These are phyloP conservation scores for Berkeleyomyces rouxiae DNA, from an alignment of 2,329 filamentous ascomycete genomes.

Conservation along the genomic window DNA sequence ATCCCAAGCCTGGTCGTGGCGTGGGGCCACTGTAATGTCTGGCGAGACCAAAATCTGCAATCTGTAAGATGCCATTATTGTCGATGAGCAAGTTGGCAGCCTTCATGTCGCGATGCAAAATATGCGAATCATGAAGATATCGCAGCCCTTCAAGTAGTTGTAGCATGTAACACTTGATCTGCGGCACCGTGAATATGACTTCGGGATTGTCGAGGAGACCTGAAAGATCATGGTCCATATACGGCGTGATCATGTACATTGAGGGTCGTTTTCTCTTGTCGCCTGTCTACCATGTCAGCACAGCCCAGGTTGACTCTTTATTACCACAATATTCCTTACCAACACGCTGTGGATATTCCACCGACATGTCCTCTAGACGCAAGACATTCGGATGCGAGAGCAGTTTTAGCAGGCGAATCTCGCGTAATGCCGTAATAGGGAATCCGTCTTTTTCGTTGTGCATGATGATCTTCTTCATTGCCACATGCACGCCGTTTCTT, in stretches of 20 bases:
- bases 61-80: slow-evolving; percentile 83
- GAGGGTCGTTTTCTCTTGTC: slow-evolving; percentile 69
- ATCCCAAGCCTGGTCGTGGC: slow-evolving; percentile 59
- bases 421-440: slow-evolving; percentile 91
- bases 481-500: slow-evolving; percentile 58
- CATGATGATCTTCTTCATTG: slow-evolving; percentile 97
- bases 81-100: slow-evolving; percentile 94
- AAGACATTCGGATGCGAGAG: slow-evolving; percentile 83
- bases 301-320: background rate
- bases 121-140: slow-evolving; percentile 79
- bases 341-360: slow-evolving; percentile 50
- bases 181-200: slow-evolving; percentile 69
- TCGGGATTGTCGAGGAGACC: slow-evolving; percentile 89
- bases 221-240: slow-evolving; percentile 98
- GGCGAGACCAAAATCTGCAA: slow-evolving; percentile 91
- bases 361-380: slow-evolving; percentile 84
- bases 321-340: slow-evolving; percentile 30
- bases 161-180: slow-evolving; percentile 96
- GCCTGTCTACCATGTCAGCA: slow-evolving; percentile 18
- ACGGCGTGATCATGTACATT: slow-evolving; percentile 97
- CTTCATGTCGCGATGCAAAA: slow-evolving; percentile 97
- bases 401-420: slow-evolving; percentile 94
- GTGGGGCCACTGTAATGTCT: slow-evolving; percentile 78
- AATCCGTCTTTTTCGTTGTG: slow-evolving; percentile 99
- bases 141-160: slow-evolving; percentile 78